A percentile compares a stretch with the other conserved stretches of the same genome.
Evolutionary conservation across 176 grass and related monocot genomes (phyloP).

Genomic region (Themeda triandra): DNA sequence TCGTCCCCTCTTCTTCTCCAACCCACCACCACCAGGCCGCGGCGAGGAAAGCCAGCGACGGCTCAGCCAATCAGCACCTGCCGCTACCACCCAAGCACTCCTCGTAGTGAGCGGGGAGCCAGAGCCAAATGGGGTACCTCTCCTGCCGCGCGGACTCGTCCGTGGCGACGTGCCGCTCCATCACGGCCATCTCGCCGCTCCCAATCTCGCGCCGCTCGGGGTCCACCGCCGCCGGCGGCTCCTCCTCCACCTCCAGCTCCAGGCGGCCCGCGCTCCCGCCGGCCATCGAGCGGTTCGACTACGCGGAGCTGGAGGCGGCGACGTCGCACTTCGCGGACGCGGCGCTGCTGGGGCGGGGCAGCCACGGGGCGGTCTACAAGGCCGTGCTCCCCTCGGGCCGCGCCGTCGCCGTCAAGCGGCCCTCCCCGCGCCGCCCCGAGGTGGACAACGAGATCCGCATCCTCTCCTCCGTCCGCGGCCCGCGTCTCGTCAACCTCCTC

Average conservation of each 20-base stretch:
- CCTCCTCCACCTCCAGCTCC: neutral
- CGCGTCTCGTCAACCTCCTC: conserved; percentile 88
- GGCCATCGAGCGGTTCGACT: conserved; percentile 64
- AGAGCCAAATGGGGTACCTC: conserved; percentile 76
- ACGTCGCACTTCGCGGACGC: conserved; percentile 75
- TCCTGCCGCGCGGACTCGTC: conserved; percentile 98
- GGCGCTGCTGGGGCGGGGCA: conserved; percentile 78
- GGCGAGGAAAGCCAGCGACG: neutral
- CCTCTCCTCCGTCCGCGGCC: conserved; percentile 70
- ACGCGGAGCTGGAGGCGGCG: conserved; percentile 73
- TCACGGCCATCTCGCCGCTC: conserved; percentile 62
- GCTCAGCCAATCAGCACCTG: neutral
- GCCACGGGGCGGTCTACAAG: conserved; percentile 96
- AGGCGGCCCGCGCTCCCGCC: neutral
- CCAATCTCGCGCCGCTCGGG: conserved; percentile 37
- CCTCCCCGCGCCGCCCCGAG: conserved; percentile 82
- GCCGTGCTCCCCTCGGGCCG: conserved; percentile 68
- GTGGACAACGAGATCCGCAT: conserved; percentile 98
- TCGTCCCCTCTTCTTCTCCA: neutral
- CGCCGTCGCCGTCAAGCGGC: conserved; percentile 90
- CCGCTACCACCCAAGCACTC: neutral
- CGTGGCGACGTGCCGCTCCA: conserved; percentile 78
- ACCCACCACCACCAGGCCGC: neutral
- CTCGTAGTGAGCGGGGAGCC: neutral
- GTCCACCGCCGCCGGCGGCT: neutral